A percentile compares a stretch with the other conserved stretches of the same genome.
These are phyloP conservation scores for Leccinum incarnatum DNA, from an alignment of 768 basidiomycete genomes.

Conservation along the genomic window DNA sequence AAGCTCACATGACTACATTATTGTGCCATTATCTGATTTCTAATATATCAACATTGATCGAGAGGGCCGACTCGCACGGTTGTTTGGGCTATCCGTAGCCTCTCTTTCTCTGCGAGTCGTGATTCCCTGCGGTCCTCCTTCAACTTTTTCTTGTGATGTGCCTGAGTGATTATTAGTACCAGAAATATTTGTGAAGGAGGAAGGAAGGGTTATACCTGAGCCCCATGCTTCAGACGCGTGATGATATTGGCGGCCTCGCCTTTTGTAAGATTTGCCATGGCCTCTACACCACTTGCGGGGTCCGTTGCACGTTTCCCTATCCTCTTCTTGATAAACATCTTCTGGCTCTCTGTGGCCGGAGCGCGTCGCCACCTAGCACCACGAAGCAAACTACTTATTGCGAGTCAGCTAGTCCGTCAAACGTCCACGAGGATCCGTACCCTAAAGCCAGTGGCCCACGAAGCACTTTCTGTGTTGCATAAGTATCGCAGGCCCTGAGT, in stretches of 20 bases:
- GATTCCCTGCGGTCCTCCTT: constrained; percentile 39
- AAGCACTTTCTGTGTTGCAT: constrained; percentile 53
- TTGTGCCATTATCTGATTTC: background rate
- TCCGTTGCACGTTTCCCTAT: constrained; percentile 36
- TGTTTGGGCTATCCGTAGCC: constrained; percentile 47
- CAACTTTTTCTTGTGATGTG: constrained; percentile 53
- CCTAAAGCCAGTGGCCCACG: constrained; percentile 46
- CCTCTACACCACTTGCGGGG: constrained; percentile 17
- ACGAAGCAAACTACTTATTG: constrained; percentile 48
- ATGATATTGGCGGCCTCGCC: constrained; percentile 81
- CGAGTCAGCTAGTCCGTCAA: constrained; percentile 3
- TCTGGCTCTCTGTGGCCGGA: constrained; percentile 63
- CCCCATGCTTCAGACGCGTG: constrained; percentile 73
- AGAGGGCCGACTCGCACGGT: constrained; percentile 63
- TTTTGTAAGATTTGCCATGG: constrained; percentile 55
- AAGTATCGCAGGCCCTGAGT: constrained; percentile 68
- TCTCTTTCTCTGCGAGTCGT: constrained; percentile 45
- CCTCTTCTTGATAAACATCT: constrained; percentile 51
- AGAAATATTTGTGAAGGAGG: background rate
- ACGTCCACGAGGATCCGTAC: constrained; percentile 34
- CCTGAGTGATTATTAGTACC: constrained; percentile 32
- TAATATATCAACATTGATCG: constrained; percentile 11
- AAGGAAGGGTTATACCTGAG: constrained; percentile 45
- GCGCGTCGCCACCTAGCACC: constrained; percentile 63
- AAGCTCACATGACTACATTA: background rate